Conservation (phyloP, 169 alveolate genomes). For the Eimeria falciformis region DNA sequence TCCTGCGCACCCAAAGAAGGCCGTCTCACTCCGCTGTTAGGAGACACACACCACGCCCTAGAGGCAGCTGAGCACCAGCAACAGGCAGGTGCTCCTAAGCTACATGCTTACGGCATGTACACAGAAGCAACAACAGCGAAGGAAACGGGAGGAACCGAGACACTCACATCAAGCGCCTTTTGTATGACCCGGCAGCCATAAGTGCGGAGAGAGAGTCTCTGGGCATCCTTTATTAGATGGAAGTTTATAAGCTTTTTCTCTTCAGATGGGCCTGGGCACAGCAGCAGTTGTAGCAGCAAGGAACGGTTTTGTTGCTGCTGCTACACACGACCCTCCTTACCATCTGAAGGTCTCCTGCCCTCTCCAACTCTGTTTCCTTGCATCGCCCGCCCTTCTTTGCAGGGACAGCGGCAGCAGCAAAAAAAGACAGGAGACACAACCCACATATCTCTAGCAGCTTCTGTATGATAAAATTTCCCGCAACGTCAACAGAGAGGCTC, state of each 20-base stretch:
- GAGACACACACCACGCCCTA: background rate
- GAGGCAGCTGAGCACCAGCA: background rate
- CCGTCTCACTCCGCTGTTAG: background rate
- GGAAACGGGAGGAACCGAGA: constrained; percentile 13
- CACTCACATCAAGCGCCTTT: constrained; percentile 75
- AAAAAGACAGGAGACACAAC: background rate
- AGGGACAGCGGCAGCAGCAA: background rate
- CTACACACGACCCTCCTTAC: too few species aligned
- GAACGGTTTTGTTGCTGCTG: too few species aligned
- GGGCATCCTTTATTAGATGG: constrained; percentile 81
- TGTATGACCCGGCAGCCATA: constrained; percentile 82
- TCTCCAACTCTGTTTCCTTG: too few species aligned
- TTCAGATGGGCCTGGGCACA: constrained; percentile 74
- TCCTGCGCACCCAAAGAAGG: constrained; percentile 63
- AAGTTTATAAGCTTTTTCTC: constrained; percentile 78
- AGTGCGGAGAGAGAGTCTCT: constrained; percentile 80
- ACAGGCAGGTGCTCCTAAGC: background rate
- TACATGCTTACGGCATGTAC: background rate
- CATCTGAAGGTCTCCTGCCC: too few species aligned
- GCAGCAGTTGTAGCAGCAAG: too few species aligned
- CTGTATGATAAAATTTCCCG: constrained; percentile 83
- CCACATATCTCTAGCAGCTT: constrained; percentile 77
- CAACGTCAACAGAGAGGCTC: constrained; percentile 79
- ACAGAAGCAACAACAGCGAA: constrained; percentile 16
- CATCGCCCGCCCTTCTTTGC: background rate